phyloP scores from a whole-genome alignment of 2,329 filamentous ascomycete genomes.

The Emergomyces orientalis region DNA sequence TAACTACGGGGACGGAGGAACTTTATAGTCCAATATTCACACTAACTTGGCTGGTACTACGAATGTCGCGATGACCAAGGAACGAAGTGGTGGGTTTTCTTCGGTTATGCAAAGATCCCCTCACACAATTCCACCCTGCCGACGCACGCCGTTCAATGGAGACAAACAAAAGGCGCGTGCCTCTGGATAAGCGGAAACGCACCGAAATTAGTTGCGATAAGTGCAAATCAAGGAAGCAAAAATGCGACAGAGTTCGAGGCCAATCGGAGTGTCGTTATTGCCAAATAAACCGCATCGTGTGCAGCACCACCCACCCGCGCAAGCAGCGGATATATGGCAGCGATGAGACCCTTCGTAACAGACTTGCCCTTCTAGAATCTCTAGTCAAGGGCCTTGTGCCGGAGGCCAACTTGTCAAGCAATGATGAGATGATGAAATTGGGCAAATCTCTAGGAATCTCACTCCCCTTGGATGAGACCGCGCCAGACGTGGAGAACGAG shows the following conservation, averaged over 20 bases:
- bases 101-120: background rate
- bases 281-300: background rate
- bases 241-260: slow-evolving; percentile 1
- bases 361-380: background rate
- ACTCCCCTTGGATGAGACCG: background rate
- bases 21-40: background rate
- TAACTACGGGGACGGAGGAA: background rate
- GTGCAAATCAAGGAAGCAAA: slow-evolving; percentile 3
- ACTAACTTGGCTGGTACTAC: background rate
- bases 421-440: slow-evolving; percentile 1
- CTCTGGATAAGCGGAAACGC: slow-evolving; percentile 4
- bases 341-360: slow-evolving; percentile 2
- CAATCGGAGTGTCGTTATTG: background rate
- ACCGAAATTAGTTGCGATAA: slow-evolving; percentile 2
- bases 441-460: background rate
- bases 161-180: background rate
- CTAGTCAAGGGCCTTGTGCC: slow-evolving; percentile 2
- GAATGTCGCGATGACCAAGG: background rate
- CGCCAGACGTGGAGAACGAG: background rate
- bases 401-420: background rate
- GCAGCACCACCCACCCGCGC: slow-evolving; percentile 1
- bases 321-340: slow-evolving; percentile 4
- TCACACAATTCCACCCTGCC: background rate
- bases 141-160: background rate
- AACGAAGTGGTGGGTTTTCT: background rate